Conservation (phyloP, 495 filamentous ascomycete species). For the Stereocaulon alpinum region DNA sequence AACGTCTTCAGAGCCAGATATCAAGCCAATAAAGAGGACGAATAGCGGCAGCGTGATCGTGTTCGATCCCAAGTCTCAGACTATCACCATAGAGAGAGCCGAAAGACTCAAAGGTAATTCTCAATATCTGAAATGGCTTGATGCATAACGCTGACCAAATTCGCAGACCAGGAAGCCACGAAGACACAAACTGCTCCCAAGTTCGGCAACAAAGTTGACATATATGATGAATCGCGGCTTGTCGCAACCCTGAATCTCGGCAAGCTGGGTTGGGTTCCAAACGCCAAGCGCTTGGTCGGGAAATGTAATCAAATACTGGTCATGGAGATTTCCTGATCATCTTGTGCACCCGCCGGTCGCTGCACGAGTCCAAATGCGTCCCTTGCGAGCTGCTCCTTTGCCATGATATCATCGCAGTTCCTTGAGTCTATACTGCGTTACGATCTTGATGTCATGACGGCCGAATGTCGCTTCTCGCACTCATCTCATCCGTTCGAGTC, state of each 20-base stretch:
- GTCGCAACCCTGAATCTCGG: conserved; percentile 7
- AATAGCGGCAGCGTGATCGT: not conserved
- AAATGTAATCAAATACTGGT: too few relatives aligned
- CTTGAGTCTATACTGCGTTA: too few relatives aligned
- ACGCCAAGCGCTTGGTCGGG: conserved; percentile 11
- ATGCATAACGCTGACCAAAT: not conserved
- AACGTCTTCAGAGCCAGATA: too few relatives aligned
- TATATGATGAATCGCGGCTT: not conserved
- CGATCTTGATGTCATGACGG: too few relatives aligned
- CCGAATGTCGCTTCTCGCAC: too few relatives aligned
- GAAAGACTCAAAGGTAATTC: not conserved
- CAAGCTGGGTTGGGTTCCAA: conserved; percentile 17
- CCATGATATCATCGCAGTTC: too few relatives aligned
- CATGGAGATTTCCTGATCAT: too few relatives aligned
- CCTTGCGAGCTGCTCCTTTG: too few relatives aligned
- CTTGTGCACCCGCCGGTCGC: too few relatives aligned
- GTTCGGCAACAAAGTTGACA: not conserved
- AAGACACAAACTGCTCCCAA: not conserved
- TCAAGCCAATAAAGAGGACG: too few relatives aligned
- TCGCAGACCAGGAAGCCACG: not conserved
- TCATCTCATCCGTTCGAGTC: too few relatives aligned
- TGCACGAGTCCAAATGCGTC: too few relatives aligned
- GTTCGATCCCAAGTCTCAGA: not conserved
- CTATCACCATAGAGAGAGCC: not conserved
- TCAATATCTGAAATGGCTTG: not conserved